phyloP scores from a whole-genome alignment of 2,329 filamentous ascomycete species.

The Phialophora expanda region DNA sequence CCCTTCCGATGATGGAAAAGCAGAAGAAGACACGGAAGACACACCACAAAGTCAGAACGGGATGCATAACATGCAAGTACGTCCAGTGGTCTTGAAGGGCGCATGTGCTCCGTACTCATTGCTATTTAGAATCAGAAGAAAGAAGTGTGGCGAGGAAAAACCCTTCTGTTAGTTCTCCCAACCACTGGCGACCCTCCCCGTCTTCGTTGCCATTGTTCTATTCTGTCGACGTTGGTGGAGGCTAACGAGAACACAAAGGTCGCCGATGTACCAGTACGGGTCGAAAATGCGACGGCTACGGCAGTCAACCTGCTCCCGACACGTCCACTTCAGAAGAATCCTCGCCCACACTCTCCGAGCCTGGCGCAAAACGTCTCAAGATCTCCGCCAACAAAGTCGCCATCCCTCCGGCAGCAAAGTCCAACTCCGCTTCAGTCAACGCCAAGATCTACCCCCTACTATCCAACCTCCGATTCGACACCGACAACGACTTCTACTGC shows the following conservation, averaged over 20 bases:
- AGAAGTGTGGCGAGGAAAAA: constrained; percentile 45
- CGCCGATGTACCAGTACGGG: constrained; percentile 43
- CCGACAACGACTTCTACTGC: constrained; percentile 40
- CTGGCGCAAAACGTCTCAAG: constrained; percentile 39
- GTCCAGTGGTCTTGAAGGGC: neutral
- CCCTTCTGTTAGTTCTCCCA: constrained; percentile 28
- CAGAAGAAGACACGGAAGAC: constrained; percentile 36
- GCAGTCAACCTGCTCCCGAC: constrained; percentile 11
- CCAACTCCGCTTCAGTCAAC: constrained; percentile 31
- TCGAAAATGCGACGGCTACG: constrained; percentile 44
- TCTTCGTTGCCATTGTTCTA: neutral
- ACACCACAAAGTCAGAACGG: constrained; percentile 38
- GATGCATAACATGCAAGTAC: constrained; percentile 39
- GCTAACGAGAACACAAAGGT: constrained; percentile 31
- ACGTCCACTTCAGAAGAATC: constrained; percentile 28
- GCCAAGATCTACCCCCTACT: constrained; percentile 23
- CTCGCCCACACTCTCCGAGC: constrained; percentile 35
- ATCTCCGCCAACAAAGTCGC: constrained; percentile 22
- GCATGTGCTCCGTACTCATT: neutral
- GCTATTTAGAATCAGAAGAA: constrained; percentile 35
- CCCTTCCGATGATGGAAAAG: constrained; percentile 20
- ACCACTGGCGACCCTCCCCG: neutral
- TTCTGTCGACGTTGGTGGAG: neutral
- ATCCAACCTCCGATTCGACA: constrained; percentile 30
- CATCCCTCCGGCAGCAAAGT: constrained; percentile 29